Evolutionary conservation across 805 yeast species (phyloP), one percentile per base, ranked within the genome.

Genomic region (Monosporozyma aerobia): DNA sequence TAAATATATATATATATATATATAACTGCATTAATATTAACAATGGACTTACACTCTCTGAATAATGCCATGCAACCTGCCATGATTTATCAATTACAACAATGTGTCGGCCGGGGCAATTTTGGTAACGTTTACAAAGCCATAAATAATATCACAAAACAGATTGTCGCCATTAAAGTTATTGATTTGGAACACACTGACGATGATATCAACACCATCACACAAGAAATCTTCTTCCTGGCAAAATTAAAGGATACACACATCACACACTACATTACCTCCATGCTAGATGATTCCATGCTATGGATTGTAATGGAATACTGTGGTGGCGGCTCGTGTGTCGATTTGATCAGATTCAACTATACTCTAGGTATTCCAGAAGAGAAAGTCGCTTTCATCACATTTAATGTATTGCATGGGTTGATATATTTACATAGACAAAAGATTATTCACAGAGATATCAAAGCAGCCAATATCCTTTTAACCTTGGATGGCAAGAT

Each of bases 251-350:
- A 74, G 48, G 80, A 85, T n/a, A 79, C 78, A 0, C 79, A 78
- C 60, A 81, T 94, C 50, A 88, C 94, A 1, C 74, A 76, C 45
- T 82, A 82, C 63, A 75, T 72, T 60, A 82, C 81, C 48, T 82
- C 96, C 0, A 79, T 81, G 61, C 67, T 85, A 4, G 73, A 75
- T 45, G 88, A 81, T 45, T 80, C 81, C 44, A 76, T 80, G 5
- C 80, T 94, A 80, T 90, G 90, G 85, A 87, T 92, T 48, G 84
- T 84, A 5, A 88, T 94, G 97, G 99, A 92, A 66, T 89, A 79
- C 63, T 94, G 98, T 68, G 96, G 92, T 11, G 97, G 95, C 30
- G 97, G 97, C 0, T 87, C 97, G 1, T 87, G 96, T 67, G 76
- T 85, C 1, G 95, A 87, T 61, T 73, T 89, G 52, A 63, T 92